A percentile compares a stretch with the other conserved stretches of the same genome.
phyloP scores from a whole-genome alignment of 768 basidiomycete species.

The Suillus alpinus region DNA sequence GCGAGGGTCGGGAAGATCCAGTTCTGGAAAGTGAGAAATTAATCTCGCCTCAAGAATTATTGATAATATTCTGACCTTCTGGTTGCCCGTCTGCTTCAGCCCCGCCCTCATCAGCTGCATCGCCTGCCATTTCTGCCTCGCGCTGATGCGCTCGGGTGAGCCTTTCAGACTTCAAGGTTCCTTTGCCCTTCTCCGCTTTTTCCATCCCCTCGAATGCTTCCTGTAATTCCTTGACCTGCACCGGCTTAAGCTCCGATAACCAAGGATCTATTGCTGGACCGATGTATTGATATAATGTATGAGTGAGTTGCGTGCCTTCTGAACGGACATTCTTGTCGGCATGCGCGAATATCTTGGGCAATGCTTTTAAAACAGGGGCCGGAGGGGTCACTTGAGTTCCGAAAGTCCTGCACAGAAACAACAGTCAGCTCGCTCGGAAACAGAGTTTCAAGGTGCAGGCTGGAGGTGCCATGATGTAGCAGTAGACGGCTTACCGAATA shows the following conservation, averaged over 20 bases:
- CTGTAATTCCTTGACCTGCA: constrained; percentile 93
- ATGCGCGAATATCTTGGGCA: constrained; percentile 94
- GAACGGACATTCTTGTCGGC: constrained; percentile 93
- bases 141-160: constrained; percentile 74
- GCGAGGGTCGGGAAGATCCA: constrained; percentile 68
- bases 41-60: background rate
- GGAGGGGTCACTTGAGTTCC: constrained; percentile 74
- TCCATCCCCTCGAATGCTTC: constrained; percentile 86
- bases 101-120: constrained; percentile 32
- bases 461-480: background rate
- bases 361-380: constrained; percentile 75
- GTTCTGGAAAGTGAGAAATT: constrained; percentile 33
- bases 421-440: background rate
- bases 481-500: constrained; percentile 56
- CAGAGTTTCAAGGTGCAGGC: background rate
- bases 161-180: constrained; percentile 74
- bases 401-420: constrained; percentile 53
- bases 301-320: constrained; percentile 79
- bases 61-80: constrained; percentile 41
- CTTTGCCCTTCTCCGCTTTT: constrained; percentile 81
- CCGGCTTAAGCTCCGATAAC: constrained; percentile 89
- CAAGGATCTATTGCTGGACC: constrained; percentile 81
- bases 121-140: constrained; percentile 55
- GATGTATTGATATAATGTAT: constrained; percentile 81
- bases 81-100: constrained; percentile 44